Base-by-base conservation (phyloP, 2,329 filamentous ascomycete genomes). In the Aspergillus bombycis region DNA sequence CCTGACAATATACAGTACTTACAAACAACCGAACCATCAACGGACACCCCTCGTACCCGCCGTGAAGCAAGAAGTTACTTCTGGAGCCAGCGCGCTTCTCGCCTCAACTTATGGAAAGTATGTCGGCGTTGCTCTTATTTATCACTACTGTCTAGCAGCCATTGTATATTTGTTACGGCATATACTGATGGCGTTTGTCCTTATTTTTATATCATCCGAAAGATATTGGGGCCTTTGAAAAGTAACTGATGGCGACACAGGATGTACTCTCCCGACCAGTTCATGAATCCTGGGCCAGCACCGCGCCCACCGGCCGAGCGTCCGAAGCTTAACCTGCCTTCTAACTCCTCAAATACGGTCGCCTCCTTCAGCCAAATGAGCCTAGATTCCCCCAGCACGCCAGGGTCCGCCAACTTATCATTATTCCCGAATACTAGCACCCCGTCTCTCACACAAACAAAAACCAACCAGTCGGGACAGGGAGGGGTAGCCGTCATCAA, bases 231-330 rank as follows among this genome's bases (percentile, higher is more conserved):
- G 28, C 21, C 23, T 48, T 30, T 28, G 30, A 38, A 41, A 14
- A 14, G 9, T 45, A 26, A 54, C 64, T 66, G 57, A 69, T 61
- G 53, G 46, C 19, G 46, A 57, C 61, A 9, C 57, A 70, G 68
- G 75, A 83, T 88, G 72, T 90, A 89, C 78, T 81, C 85, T 50
- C 80, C 84, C 65, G 85, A 86, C 67, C 86, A 89, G 72, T 98
- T 98, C 82, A 96, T 98, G 91, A 98, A 98, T 79, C 93, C 95
- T 66, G 93, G 95, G 68, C 94, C 95, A 71, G 94, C 95, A 70
- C 95, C 95, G 69, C 90, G 91, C 73, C 94, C 95, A 65, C 95
- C 94, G 23, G 89, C 86, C 64, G 92, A 95, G 74, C 88, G 92
- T 72, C 92, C 93, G 65, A 90, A 92, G 74, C 87, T 97, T 70